A percentile compares a stretch with the other conserved stretches of the same genome.
phyloP scores from a whole-genome alignment of 2,329 filamentous ascomycete genomes.

The Phaeophleospora eucalypticola region DNA sequence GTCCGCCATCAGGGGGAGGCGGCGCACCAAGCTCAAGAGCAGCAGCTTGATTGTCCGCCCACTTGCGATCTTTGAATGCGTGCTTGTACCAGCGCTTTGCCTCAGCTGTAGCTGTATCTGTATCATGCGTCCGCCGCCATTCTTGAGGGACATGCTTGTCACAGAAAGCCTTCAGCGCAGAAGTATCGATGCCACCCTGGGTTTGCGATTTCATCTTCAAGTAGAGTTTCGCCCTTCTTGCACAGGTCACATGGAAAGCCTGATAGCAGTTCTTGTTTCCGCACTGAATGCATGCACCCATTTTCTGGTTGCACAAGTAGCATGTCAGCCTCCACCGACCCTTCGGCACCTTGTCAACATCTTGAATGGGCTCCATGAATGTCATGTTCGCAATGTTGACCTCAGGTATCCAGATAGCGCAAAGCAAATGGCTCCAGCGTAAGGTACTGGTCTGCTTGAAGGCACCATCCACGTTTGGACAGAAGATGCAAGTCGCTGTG shows the following conservation, averaged over 20 bases:
- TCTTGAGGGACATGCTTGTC: constrained; percentile 90
- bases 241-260: constrained; percentile 96
- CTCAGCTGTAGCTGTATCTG: constrained; percentile 72
- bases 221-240: constrained; percentile 78
- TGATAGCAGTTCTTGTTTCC: constrained; percentile 96
- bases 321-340: constrained; percentile 81
- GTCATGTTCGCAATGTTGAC: constrained; percentile 92
- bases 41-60: constrained; percentile 84
- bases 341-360: constrained; percentile 95
- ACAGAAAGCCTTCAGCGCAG: constrained; percentile 88
- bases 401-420: constrained; percentile 98
- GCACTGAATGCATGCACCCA: constrained; percentile 98
- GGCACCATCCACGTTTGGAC: constrained; percentile 92
- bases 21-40: constrained; percentile 76
- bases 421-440: constrained; percentile 94
- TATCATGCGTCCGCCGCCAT: constrained; percentile 80
- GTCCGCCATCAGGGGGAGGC: constrained; percentile 39
- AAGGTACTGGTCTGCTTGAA: constrained; percentile 97
- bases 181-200: constrained; percentile 72
- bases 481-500: constrained; percentile 94
- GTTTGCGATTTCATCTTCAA: constrained; percentile 95
- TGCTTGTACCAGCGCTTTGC: constrained; percentile 86
- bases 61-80: constrained; percentile 82
- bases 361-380: constrained; percentile 97
- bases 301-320: constrained; percentile 94